Conservation (phyloP, 352 stramenopile genomes). For the Hyaloperonospora arabidopsidis region DNA sequence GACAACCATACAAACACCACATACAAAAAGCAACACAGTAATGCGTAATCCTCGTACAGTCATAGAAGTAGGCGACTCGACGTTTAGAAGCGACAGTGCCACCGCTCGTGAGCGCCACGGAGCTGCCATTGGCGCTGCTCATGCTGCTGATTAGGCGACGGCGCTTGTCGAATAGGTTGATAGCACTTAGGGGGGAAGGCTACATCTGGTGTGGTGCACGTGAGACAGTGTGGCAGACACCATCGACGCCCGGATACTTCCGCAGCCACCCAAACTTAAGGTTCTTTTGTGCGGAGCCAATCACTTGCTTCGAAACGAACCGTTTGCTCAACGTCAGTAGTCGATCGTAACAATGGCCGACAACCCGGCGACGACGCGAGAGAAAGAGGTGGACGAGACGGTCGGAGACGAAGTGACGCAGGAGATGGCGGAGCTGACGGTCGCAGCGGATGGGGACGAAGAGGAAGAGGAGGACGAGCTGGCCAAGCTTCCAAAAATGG, state of each 20-base stretch:
- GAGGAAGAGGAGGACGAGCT: slow-evolving; percentile 54
- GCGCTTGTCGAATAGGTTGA: neutral
- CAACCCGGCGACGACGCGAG: slow-evolving; percentile 34
- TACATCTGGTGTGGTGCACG: slow-evolving; percentile 14
- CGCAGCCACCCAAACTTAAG: slow-evolving; percentile 25
- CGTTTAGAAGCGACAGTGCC: slow-evolving; percentile 45
- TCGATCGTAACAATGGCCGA: slow-evolving; percentile 28
- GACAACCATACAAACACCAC: no score
- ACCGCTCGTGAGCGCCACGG: slow-evolving; percentile 25
- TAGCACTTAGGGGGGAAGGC: neutral
- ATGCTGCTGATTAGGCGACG: slow-evolving; percentile 13
- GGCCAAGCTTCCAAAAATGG: slow-evolving; percentile 56
- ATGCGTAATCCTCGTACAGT: no score
- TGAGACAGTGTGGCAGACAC: slow-evolving; percentile 4
- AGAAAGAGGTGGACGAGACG: no score
- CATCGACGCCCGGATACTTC: slow-evolving; percentile 8
- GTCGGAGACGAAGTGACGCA: slow-evolving; percentile 60
- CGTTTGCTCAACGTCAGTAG: no score
- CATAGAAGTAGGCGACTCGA: slow-evolving; percentile 86
- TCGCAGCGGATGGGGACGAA: slow-evolving; percentile 30
- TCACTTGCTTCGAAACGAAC: slow-evolving; percentile 24
- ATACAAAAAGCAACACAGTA: no score
- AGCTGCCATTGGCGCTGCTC: slow-evolving; percentile 28
- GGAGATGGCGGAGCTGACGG: slow-evolving; percentile 31
- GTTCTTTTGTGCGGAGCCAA: neutral